These are phyloP conservation scores for Astrothelium macrocarpum DNA, from an alignment of 495 filamentous ascomycete genomes.

Conservation along the genomic window DNA sequence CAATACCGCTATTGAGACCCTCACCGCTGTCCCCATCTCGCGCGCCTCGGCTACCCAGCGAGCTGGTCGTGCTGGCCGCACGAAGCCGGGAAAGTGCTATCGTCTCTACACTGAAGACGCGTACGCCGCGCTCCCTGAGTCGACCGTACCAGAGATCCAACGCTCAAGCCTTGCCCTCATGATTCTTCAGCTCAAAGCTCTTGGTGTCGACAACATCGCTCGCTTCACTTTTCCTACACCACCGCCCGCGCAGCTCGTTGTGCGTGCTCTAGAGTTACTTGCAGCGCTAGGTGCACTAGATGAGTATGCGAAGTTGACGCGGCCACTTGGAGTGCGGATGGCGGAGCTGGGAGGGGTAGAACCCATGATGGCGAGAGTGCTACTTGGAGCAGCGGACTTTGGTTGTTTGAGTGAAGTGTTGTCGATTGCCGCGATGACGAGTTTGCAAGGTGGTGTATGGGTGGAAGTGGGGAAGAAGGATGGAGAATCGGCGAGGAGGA, in stretches of 20 bases:
- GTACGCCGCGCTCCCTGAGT: constrained; percentile 59
- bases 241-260: constrained; percentile 79
- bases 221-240: constrained; percentile 85
- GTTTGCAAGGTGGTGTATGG: constrained; percentile 71
- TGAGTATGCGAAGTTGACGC: constrained; percentile 83
- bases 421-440: constrained; percentile 91
- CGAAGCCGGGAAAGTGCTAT: constrained; percentile 89
- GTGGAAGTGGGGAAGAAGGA: constrained; percentile 64
- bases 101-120: constrained; percentile 78
- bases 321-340: constrained; percentile 79
- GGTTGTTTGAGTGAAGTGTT: constrained; percentile 77
- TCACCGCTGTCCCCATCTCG: constrained; percentile 81
- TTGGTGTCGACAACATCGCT: constrained; percentile 92
- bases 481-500: constrained; percentile 61
- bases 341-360: constrained; percentile 80
- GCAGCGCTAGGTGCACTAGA: constrained; percentile 86
- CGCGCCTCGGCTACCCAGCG: constrained; percentile 90
- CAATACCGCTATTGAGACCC: constrained; percentile 74
- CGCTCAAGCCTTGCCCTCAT: constrained; percentile 84
- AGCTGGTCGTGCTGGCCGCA: constrained; percentile 83
- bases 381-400: constrained; percentile 68
- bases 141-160: constrained; percentile 83
- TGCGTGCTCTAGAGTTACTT: constrained; percentile 78
- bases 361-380: constrained; percentile 91
- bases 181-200: constrained; percentile 86